Evolutionary conservation across 306 rosid genomes (phyloP), one percentile per base, ranked within the genome.

Genomic region (Leucaena leucocephala): DNA sequence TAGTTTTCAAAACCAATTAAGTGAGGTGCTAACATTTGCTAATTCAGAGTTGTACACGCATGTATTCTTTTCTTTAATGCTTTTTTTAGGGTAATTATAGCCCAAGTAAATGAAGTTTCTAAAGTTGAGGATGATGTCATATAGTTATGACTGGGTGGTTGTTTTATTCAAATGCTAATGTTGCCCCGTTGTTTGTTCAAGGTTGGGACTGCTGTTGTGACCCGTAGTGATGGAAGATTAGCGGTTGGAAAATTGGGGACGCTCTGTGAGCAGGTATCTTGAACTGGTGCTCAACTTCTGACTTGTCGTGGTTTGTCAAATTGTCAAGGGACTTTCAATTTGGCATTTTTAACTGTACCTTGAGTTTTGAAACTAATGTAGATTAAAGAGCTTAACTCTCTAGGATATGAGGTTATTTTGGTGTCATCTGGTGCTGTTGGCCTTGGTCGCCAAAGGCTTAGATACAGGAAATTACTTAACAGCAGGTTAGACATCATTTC

Each of bases 351-450:
- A 46, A 44, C 39, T 63, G 71, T 17, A 39, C 79, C 65, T 76
- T 58, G 36, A 49, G 62, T 76, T 79, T 82, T 79, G 71, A 79
- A 78, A 43, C 65, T 3, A 79, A 83, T 75, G 88, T 85, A 96
- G 99, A 84, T 93, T 48, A 93, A 93, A 93, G 94, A 93, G 74
- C 81, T 96, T 76, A 93, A 82, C 80, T 77, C 86, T 80, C 89
- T 81, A 69, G 99, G 97, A 38, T 91, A 81, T 58, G 99, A 96
- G 87, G 77, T 96, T 78, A 90, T 96, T 85, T 78, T 96, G 90
- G 99, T 96, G 86, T 91, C 99, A 13, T 96, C 98, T 0, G 99
- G 99, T 64, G 99, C 99, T 81, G 99, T 93, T 77, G 99, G 99
- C 42, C 92, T 96, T 45, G 99, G 99, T 81, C 97, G 99, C 77